These are phyloP conservation scores for Lithohypha guttulata DNA, from an alignment of 2,329 filamentous ascomycete genomes.

Conservation along the genomic window DNA sequence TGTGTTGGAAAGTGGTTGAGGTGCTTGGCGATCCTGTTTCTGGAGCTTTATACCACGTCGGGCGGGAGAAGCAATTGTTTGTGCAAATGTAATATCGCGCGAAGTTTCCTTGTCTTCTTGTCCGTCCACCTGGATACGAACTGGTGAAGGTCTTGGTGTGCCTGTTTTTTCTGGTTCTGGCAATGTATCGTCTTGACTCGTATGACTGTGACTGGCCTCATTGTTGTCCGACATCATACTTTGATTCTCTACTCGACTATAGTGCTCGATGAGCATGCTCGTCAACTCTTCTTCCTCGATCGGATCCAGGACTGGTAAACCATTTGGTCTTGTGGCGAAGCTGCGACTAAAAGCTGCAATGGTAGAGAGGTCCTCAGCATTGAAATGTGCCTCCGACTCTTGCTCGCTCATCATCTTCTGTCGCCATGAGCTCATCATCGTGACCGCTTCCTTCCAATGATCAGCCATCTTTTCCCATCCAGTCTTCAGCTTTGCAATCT, in stretches of 20 bases:
- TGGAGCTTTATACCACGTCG: slow-evolving; percentile 16
- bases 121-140: slow-evolving; percentile 3
- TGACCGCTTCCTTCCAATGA: slow-evolving; percentile 79
- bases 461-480: slow-evolving; percentile 92
- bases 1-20: slow-evolving; percentile 12
- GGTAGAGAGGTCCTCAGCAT: slow-evolving; percentile 33
- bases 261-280: slow-evolving; percentile 12
- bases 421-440: slow-evolving; percentile 87
- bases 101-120: too few species aligned
- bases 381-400: slow-evolving; percentile 19
- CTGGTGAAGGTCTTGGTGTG: not conserved
- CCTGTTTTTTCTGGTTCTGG: slow-evolving; percentile 4
- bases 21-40: slow-evolving; percentile 4
- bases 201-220: slow-evolving; percentile 6
- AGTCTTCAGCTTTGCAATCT: slow-evolving; percentile 69
- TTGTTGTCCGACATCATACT: slow-evolving; percentile 9
- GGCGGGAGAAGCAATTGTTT: slow-evolving; percentile 14
- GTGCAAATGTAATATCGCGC: too few species aligned
- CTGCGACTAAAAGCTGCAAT: slow-evolving; percentile 29
- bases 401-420: slow-evolving; percentile 51
- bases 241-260: slow-evolving; percentile 2
- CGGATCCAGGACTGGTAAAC: slow-evolving; percentile 24
- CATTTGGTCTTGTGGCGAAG: slow-evolving; percentile 22
- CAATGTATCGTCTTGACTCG: slow-evolving; percentile 1
- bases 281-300: slow-evolving; percentile 22